Evolutionary conservation across 2,329 filamentous ascomycete genomes (phyloP), one percentile per base, ranked within the genome.

Genomic region (Ophiostoma montium): DNA sequence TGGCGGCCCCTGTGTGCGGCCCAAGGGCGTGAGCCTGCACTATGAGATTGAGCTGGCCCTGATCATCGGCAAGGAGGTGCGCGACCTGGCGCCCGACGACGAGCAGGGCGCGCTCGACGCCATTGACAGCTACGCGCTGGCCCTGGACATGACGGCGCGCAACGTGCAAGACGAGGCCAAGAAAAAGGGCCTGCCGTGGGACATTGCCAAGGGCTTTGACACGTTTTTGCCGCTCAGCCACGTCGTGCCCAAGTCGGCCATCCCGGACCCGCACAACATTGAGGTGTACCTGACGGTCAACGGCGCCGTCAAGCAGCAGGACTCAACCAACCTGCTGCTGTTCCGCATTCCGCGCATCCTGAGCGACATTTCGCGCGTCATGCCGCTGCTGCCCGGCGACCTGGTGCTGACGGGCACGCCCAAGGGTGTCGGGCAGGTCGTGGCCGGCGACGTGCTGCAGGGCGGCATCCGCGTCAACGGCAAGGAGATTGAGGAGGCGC

Each of bases 101-200:
- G 74, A 79, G 52, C 67, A 84, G 63, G 78, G 75, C n/a, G 87
- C 87, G 23, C 63, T 94, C 58, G 85, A 87, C 60, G 80, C 86
- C 36, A 88, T 96, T 63, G 79, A 84, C 57, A 82, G 79, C 60
- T 98, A 96, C 66, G 77, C 90, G 56, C 74, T 96, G 43, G 81
- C 85, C 58, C 95, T 98, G 60, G 92, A 98, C 68, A 94, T 98
- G 86, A 98, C 92, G 10, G 92, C 85, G 1, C 84, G 92, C 56
- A 96, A 96, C 66, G 78, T 86, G 7, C 92, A 98, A 68, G 86
- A 95, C 59, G 88, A 95, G 70, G 90, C 90, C 56, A 98, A 96
- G 78, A 87, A 84, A 69, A 95, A 92, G 72, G 88, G 92, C 33
- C 80, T 96, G 15, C 92, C 92, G 8, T 98, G 92, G 92, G 80